Percentiles rank a stretch among this genome's conserved stretches.
phyloP scores from a whole-genome alignment of 2,329 filamentous ascomycete species.

The Coniella vitis region DNA sequence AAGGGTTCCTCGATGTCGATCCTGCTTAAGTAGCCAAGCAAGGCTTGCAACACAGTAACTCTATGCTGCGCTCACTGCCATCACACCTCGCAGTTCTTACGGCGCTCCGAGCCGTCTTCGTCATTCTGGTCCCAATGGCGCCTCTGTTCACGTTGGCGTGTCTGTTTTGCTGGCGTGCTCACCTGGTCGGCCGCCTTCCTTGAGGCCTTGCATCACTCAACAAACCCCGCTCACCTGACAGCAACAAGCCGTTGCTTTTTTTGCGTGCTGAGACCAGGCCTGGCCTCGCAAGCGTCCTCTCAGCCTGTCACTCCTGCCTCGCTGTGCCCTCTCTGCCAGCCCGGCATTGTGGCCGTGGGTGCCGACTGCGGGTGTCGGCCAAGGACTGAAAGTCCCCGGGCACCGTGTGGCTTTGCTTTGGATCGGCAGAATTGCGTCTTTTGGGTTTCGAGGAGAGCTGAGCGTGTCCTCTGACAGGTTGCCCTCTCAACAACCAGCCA shows the following conservation, averaged over 20 bases:
- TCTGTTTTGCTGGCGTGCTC: neutral
- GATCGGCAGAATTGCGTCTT: conserved; percentile 2
- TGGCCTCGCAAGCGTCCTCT: neutral
- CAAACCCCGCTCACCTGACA: neutral
- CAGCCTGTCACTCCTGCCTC: neutral
- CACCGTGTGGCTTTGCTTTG: neutral
- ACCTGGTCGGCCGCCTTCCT: neutral
- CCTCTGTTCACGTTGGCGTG: neutral
- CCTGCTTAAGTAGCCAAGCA: too few species aligned
- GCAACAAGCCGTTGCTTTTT: too few species aligned
- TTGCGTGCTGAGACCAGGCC: too few species aligned
- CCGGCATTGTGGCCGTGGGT: neutral
- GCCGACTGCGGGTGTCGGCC: conserved; percentile 4
- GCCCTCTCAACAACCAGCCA: too few species aligned
- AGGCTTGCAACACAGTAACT: too few species aligned
- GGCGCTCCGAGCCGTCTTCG: neutral
- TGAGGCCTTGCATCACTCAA: neutral
- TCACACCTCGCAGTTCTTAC: too few species aligned
- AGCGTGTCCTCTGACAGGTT: neutral
- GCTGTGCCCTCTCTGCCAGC: neutral
- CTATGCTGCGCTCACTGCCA: too few species aligned
- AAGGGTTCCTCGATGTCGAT: too few species aligned
- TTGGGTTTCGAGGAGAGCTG: too few species aligned
- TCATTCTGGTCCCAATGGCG: conserved; percentile 2
- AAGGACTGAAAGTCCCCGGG: conserved; percentile 5